phyloP scores from a whole-genome alignment of 1,284 basidiomycete species.

The Cutaneotrichosporon sp. region DNA sequence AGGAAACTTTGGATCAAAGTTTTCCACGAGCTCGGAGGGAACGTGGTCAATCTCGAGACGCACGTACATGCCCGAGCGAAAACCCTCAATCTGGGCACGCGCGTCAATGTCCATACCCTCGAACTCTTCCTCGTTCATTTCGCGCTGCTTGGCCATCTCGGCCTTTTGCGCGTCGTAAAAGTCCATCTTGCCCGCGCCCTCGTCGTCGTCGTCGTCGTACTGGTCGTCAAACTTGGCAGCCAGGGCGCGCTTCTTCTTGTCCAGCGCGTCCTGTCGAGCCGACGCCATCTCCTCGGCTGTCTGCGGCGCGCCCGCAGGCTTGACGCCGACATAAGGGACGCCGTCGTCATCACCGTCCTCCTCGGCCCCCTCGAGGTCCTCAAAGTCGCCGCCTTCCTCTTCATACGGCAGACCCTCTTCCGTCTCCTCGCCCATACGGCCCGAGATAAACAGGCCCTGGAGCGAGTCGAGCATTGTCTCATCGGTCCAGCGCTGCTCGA shows the following conservation, averaged over 20 bases:
- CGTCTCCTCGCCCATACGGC: conserved; percentile 47
- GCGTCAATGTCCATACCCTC: conserved; percentile 69
- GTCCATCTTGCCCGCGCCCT: conserved; percentile 62
- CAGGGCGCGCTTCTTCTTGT: conserved; percentile 81
- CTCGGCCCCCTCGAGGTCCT: conserved; percentile 53
- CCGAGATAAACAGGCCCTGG: conserved; percentile 86
- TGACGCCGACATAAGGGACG: conserved; percentile 43
- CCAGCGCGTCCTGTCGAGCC: conserved; percentile 58
- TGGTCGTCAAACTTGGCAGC: conserved; percentile 96
- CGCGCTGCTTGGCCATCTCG: conserved; percentile 78
- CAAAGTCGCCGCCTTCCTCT: conserved; percentile 52
- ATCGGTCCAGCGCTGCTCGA: conserved; percentile 70
- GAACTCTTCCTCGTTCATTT: conserved; percentile 83
- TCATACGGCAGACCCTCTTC: conserved; percentile 48
- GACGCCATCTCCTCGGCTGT: conserved; percentile 41
- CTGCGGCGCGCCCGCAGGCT: conserved; percentile 22
- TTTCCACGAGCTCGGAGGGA: conserved; percentile 85
- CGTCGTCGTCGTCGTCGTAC: conserved; percentile 80
- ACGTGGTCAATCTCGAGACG: conserved; percentile 80
- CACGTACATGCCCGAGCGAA: conserved; percentile 86
- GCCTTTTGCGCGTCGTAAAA: conserved; percentile 91
- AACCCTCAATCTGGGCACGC: conserved; percentile 81
- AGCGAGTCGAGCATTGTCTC: conserved; percentile 81
- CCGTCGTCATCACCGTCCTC: conserved; percentile 51
- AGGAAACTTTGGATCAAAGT: conserved; percentile 88